These are phyloP conservation scores for Pleurotus eryngii DNA, from an alignment of 768 basidiomycete species.

Conservation along the genomic window DNA sequence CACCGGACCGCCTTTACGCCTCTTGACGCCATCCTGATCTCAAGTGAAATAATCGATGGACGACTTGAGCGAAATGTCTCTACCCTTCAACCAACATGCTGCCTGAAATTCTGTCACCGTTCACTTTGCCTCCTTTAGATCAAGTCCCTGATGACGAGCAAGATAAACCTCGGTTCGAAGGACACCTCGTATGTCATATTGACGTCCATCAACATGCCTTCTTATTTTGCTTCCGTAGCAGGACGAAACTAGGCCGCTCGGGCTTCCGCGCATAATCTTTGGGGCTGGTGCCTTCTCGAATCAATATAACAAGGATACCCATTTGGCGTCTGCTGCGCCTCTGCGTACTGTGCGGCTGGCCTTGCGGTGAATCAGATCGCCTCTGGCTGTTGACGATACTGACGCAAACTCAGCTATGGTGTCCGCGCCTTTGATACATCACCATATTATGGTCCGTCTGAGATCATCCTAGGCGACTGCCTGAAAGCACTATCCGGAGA, in stretches of 20 bases:
- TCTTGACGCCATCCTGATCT: not conserved
- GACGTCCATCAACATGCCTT: not conserved
- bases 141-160: conserved; percentile 26
- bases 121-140: conserved; percentile 12
- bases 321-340: conserved; percentile 53
- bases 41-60: not conserved
- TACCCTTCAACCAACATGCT: not conserved
- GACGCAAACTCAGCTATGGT: conserved; percentile 57
- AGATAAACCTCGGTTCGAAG: conserved; percentile 34
- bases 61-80: not conserved
- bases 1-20: not conserved
- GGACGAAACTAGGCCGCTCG: conserved; percentile 28
- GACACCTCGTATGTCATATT: conserved; percentile 33
- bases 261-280: conserved; percentile 53
- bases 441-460: conserved; percentile 77
- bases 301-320: conserved; percentile 61
- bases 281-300: conserved; percentile 71
- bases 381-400: not conserved
- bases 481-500: conserved; percentile 56
- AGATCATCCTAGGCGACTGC: conserved; percentile 69
- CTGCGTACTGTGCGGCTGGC: conserved; percentile 70
- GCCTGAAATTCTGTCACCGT: conserved; percentile 1
- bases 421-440: conserved; percentile 81
- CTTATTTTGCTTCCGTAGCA: conserved; percentile 2
- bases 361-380: conserved; percentile 49